Base-by-base conservation (phyloP, 768 basidiomycete genomes). In the Termitomyces titanicus region DNA sequence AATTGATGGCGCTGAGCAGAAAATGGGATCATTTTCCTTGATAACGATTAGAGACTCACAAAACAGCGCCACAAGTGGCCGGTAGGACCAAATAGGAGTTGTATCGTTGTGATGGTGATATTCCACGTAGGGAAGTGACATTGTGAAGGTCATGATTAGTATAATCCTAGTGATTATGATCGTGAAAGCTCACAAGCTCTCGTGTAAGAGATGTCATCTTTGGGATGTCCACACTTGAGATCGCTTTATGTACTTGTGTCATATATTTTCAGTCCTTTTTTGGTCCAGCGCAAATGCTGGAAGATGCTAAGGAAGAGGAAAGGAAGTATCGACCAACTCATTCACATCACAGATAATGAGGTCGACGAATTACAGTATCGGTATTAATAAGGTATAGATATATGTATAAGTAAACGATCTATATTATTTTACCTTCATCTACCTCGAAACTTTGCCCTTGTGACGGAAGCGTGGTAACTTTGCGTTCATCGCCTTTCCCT, bases 41-140 rank as follows among this genome's bases (percentile, higher is more conserved):
- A 24, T 4, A 27, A 39, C 12, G 13, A 37, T 53, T 37, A 17
- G 44, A 42, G 3, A 71, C 75, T 69, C 55, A 77, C 76, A 80
- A 81, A 53, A 80, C 80, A 51, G 77, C 71, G 69, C 75, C 79
- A 63, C 77, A n/a, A 79, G 64, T 82, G 80, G 55, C 69, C 72
- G 27, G 58, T 38, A 25, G 73, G 72, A 37, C 82, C 83, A 85
- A 57, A 82, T 68, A 42, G 83, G 83, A 22, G 72, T 62, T 29
- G 83, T 85, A 66, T 80, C 79, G 57, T 77, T 81, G n/a, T n/a
- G 57, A 88, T 79, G 37, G 79, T 82, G 63, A 79, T 68, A 63
- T 73, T 82, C 72, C 73, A 84, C 18, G 78, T 79, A 10, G 81
- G 18, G 43, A 42, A 34, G 79, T 79, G 3, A 69, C 68, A 59